Evolutionary conservation across 2,329 filamentous ascomycete species (phyloP), one percentile per base, ranked within the genome.

Genomic region (Botrytis galanthina): DNA sequence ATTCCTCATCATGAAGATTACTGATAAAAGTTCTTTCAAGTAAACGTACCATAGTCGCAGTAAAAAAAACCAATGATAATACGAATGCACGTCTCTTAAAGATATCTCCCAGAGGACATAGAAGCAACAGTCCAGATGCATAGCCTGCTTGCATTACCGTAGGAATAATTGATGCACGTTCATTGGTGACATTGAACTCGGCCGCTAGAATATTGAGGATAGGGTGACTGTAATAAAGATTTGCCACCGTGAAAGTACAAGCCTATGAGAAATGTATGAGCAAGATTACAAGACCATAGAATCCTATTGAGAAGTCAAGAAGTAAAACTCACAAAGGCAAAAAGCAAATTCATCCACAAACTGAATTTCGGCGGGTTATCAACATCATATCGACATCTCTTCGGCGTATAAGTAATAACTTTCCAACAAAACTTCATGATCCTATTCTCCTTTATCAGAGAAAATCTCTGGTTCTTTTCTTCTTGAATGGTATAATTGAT

Each of bases 101-200:
- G 59, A 89, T 84, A 76, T 96, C 93, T 0, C 92, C 93, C 1
- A 95, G 81, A 0, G 93, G 93, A 78, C 93, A 93, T 16, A 96
- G 83, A 75, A 95, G 89, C 26, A 95, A 82, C 32, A 96, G 80
- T 0, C 93, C 93, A 0, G 85, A 85, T 0, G 92, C 93, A 81
- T 96, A 96, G 1, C 93, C 93, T 2, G 92, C 91, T 81, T 96
- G 93, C 81, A 92, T 90, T 61, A 94, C 83, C 0, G 93, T 95
- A 1, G 93, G 92, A 37, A 95, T 89, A 59, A 85, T 82, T 1
- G 87, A 87, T 0, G 92, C 89, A 71, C 87, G 85, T 78, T 93
- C 92, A 78, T 93, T 91, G 14, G 86, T 86, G 66, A 95, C 90
- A 71, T 86, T 79, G 79, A 96, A 95, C 26, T 92, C 90, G 16